Evolutionary conservation across 805 yeast species (phyloP).

Genomic region (Lipomyces chichibuensis): DNA sequence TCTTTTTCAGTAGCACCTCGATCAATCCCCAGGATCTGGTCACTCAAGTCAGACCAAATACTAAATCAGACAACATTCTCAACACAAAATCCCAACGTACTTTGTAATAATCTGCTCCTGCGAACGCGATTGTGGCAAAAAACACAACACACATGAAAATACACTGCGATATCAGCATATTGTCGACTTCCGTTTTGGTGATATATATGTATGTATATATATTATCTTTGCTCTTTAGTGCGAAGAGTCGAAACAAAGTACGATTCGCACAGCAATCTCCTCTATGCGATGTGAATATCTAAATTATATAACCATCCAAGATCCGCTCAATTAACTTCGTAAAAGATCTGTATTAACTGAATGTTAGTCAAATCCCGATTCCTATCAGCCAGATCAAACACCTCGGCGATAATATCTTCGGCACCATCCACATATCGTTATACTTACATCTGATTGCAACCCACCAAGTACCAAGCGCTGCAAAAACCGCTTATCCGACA

Average conservation of each 20-base stretch:
- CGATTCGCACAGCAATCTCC: not conserved
- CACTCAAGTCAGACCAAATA: not conserved
- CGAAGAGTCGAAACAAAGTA: not conserved
- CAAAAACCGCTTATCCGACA: too few species aligned
- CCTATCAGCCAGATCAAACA: not conserved
- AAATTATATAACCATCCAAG: not conserved
- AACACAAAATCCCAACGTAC: conserved; percentile 10
- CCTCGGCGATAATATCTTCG: too few species aligned
- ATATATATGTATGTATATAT: not conserved
- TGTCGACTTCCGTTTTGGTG: not conserved
- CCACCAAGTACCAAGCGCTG: too few species aligned
- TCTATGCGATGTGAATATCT: not conserved
- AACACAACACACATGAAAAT: conserved; percentile 21
- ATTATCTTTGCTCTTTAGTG: not conserved
- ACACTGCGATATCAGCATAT: conserved; percentile 18
- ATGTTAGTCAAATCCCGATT: not conserved
- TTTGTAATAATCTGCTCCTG: conserved; percentile 33
- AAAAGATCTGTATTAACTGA: not conserved
- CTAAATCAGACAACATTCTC: not conserved
- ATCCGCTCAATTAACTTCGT: not conserved
- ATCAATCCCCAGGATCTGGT: conserved; percentile 64
- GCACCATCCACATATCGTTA: too few species aligned
- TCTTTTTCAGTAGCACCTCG: conserved; percentile 74
- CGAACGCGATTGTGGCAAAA: conserved; percentile 21
- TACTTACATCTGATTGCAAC: too few species aligned